A percentile compares a stretch with the other conserved stretches of the same genome.
These are phyloP conservation scores for Moelleriella libera DNA, from an alignment of 2,329 filamentous ascomycete genomes.

Conservation along the genomic window DNA sequence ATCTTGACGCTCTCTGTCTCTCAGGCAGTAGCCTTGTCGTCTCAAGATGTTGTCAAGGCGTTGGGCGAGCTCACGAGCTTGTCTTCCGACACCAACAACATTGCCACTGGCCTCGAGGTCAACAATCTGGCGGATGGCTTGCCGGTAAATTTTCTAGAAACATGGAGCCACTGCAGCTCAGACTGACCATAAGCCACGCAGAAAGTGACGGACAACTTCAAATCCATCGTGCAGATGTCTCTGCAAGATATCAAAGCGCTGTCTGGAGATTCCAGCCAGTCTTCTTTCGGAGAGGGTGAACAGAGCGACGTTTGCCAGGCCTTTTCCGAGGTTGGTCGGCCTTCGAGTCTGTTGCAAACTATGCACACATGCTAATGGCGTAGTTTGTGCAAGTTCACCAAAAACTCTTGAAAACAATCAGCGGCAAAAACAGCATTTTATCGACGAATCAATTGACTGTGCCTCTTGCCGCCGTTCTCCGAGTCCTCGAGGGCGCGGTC, in stretches of 20 bases:
- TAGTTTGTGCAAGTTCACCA: constrained; percentile 7
- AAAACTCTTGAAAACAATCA: constrained; percentile 6
- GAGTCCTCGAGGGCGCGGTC: constrained; percentile 6
- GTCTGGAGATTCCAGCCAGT: neutral
- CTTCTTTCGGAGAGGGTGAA: neutral
- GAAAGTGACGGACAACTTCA: neutral
- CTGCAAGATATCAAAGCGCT: neutral
- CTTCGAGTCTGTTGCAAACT: no score
- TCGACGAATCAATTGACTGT: constrained; percentile 4
- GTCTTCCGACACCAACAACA: neutral
- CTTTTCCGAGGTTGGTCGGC: neutral
- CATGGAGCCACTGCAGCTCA: neutral
- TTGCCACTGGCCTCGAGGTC: neutral
- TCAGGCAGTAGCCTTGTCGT: constrained; percentile 3
- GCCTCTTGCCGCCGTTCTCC: constrained; percentile 6
- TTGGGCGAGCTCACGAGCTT: constrained; percentile 3
- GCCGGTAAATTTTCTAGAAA: neutral
- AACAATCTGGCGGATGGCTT: neutral
- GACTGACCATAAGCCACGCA: neutral
- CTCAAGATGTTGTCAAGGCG: constrained; percentile 2
- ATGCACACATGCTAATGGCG: neutral
- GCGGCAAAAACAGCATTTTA: constrained; percentile 5
- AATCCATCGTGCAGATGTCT: neutral
- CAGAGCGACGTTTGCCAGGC: neutral
- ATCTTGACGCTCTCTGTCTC: neutral